A percentile compares a stretch with the other conserved stretches of the same genome.
Evolutionary conservation across 768 basidiomycete species (phyloP).

Genomic region (Suillus subluteus): DNA sequence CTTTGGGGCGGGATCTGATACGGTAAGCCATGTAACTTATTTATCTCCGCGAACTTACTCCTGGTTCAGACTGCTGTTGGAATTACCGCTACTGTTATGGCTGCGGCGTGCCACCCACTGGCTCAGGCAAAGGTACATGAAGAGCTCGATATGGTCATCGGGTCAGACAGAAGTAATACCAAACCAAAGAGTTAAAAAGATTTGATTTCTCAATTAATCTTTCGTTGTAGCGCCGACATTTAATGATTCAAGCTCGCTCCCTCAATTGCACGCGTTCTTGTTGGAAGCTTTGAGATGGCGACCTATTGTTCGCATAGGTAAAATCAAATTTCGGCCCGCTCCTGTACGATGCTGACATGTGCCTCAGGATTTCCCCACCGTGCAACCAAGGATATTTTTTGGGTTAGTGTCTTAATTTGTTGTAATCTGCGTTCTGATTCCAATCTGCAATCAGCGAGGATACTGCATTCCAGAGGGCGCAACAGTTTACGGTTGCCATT

Average conservation of each 20-base stretch:
- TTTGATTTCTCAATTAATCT: not conserved
- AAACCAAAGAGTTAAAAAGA: not conserved
- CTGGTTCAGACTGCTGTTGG: conserved; percentile 46
- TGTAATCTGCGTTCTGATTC: conserved; percentile 1
- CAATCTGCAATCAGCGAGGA: conserved; percentile 28
- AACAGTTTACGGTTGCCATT: conserved; percentile 36
- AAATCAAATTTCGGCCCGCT: conserved; percentile 3
- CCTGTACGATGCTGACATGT: not conserved
- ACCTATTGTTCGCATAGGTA: conserved; percentile 33
- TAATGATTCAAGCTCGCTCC: not conserved
- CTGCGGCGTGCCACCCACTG: conserved; percentile 53
- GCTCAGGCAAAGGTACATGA: conserved; percentile 51
- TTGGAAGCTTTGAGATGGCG: conserved; percentile 41
- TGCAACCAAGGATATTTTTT: conserved; percentile 63
- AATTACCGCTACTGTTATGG: conserved; percentile 52
- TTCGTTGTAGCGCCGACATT: not conserved
- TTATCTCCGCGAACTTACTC: not conserved
- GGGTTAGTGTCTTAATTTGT: conserved; percentile 38
- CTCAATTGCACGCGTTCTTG: conserved; percentile 1
- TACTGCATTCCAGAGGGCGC: conserved; percentile 39
- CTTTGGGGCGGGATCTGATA: conserved; percentile 64
- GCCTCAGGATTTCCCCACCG: conserved; percentile 56
- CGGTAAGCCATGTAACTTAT: conserved; percentile 29
- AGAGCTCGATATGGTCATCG: conserved; percentile 54
- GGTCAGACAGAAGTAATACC: conserved; percentile 31